Evolutionary conservation across 2,329 filamentous ascomycete species (phyloP), one percentile per base, ranked within the genome.

Genomic region (Fusarium sacchari): DNA sequence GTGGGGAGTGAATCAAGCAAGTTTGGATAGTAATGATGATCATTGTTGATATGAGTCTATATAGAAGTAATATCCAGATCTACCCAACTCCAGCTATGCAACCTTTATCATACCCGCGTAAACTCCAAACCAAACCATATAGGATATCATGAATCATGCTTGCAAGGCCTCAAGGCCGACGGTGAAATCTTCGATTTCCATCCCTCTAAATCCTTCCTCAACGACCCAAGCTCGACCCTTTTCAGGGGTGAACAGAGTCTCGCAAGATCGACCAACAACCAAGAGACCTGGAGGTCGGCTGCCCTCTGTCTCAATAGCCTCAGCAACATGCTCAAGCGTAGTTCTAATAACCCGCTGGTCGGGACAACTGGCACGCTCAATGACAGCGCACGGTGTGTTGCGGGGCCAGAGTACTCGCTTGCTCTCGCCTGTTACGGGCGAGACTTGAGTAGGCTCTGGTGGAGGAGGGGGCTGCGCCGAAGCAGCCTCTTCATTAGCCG

Each of bases 301-400:
- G 1, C 96, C 96, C 79, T 97, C 94, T 56, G 93, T 90, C 80
- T 98, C 95, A 50, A 99, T 91, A 0, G 96, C 96, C 59, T 91
- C 88, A 30, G 88, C 93, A 3, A 98, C 94, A 77, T 92, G 88
- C 76, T 91, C 88, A 30, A 99, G 83, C 2, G 94, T 97, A 4
- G 95, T 96, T 63, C 96, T 88, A 34, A 99, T 95, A 22, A 99
- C 94, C 55, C 96, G 88, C 84, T 99, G 96, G 80, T 99, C 96
- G 0, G 94, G 93, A 80, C 96, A 99, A 69, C 94, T 97, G 11
- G 96, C 96, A 40, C 96, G 89, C 83, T 99, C 96, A 62, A 99
- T 89, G 17, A 99, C 95, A 2, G 96, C 95, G 78, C 96, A 98
- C 0, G 96, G 95, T 2, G 95, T 96, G n/a, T 84, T 82, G 39